Evolutionary conservation across 257 asterid species (phyloP).

Genomic region (Verbascum thapsus): DNA sequence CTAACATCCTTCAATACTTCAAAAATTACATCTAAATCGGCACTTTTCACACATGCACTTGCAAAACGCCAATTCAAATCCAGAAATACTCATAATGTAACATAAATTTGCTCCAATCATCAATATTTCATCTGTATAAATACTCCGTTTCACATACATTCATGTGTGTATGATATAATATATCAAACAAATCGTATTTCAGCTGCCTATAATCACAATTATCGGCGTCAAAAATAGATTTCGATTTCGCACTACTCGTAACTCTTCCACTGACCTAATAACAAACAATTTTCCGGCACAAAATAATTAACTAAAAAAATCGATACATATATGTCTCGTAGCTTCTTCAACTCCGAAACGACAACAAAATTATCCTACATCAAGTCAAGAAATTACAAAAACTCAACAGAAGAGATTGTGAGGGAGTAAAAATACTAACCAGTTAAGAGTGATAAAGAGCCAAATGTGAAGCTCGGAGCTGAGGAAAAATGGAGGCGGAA

Average conservation of each 20-base stretch:
- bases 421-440: constrained; percentile 32
- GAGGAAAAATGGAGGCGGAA: constrained; percentile 49
- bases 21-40: too few species aligned
- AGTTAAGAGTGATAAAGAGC: constrained; percentile 30
- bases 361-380: constrained; percentile 4
- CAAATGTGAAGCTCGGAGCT: constrained; percentile 27
- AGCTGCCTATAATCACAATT: constrained; percentile 25
- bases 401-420: neutral
- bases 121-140: constrained; percentile 16
- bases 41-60: too few species aligned
- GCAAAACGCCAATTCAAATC: too few species aligned
- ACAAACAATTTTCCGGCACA: constrained; percentile 29
- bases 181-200: constrained; percentile 24
- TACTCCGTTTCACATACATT: neutral
- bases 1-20: too few species aligned
- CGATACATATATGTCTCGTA: constrained; percentile 18
- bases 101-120: too few species aligned
- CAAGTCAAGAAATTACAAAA: constrained; percentile 20
- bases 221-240: constrained; percentile 23
- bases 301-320: constrained; percentile 22
- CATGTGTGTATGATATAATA: constrained; percentile 2
- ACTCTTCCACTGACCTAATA: constrained; percentile 32
- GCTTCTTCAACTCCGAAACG: constrained; percentile 21
- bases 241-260: constrained; percentile 25
- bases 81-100: too few species aligned